phyloP scores from a whole-genome alignment of 2,329 filamentous ascomycete species.

The Purpureocillium lavendulum region DNA sequence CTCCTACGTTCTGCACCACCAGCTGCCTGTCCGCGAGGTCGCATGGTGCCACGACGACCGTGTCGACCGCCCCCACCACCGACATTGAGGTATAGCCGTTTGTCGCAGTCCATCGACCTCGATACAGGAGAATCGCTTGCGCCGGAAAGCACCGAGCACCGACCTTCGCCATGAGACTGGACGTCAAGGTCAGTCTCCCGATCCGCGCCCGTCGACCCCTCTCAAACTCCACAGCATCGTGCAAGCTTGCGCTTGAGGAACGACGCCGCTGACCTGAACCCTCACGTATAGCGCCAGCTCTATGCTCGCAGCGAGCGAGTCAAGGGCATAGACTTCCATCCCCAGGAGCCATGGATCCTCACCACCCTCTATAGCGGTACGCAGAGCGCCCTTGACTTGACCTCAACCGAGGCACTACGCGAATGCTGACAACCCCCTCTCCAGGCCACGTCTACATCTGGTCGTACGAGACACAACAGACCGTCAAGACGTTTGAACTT shows the following conservation, averaged over 20 bases:
- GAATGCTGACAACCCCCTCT: conserved; percentile 1
- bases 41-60: conserved; percentile 1
- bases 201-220: too few relatives aligned
- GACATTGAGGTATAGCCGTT: neutral
- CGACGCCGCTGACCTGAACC: conserved; percentile 1
- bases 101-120: neutral
- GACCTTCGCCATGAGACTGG: conserved; percentile 28
- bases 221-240: too few relatives aligned
- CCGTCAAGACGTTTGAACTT: conserved; percentile 98
- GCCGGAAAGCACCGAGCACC: neutral
- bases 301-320: conserved; percentile 85
- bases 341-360: conserved; percentile 91
- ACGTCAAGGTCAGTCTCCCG: conserved; percentile 28
- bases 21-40: neutral
- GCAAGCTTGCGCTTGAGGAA: too few relatives aligned
- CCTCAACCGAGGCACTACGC: conserved; percentile 4
- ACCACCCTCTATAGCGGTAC: conserved; percentile 91
- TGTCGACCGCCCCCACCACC: conserved; percentile 2
- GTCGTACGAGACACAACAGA: conserved; percentile 94
- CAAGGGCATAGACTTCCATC: conserved; percentile 96
- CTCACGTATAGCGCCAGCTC: conserved; percentile 30
- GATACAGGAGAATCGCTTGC: too few relatives aligned
- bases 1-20: too few relatives aligned
- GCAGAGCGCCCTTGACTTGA: conserved; percentile 11
- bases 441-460: conserved; percentile 96